Evolutionary conservation across 1,139 yeast genomes (phyloP).

Genomic region (Magnusiomyces tetraspermus): DNA sequence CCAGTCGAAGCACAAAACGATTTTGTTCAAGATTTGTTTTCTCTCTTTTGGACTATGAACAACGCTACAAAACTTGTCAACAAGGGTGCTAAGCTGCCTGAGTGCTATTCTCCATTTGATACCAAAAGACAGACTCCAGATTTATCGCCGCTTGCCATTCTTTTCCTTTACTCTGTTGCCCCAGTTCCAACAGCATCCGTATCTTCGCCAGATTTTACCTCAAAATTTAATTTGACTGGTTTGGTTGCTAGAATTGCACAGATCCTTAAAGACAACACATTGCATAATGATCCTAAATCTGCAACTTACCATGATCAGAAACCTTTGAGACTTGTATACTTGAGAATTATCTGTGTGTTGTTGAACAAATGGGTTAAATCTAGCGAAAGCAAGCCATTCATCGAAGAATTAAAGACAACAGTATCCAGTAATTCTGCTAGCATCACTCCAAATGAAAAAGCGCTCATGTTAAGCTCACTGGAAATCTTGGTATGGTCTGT

Average conservation of each 20-base stretch:
- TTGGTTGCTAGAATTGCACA: neutral
- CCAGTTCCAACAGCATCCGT: conserved; percentile 15
- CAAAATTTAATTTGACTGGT: neutral
- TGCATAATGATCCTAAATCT: neutral
- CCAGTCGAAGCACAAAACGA: neutral
- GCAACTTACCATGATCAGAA: conserved; percentile 10
- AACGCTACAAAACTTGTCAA: conserved; percentile 9
- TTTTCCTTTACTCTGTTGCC: conserved; percentile 33
- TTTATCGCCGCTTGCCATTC: conserved; percentile 38
- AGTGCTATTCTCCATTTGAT: neutral
- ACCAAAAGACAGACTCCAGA: conserved; percentile 8
- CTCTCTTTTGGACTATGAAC: conserved; percentile 10
- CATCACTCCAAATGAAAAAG: neutral
- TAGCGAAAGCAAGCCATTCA: conserved; percentile 7
- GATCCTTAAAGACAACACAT: neutral
- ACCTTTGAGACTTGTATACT: conserved; percentile 44
- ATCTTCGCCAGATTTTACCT: neutral
- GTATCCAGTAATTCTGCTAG: conserved; percentile 9
- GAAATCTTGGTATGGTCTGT: conserved; percentile 61
- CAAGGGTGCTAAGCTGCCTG: neutral
- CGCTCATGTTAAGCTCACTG: conserved; percentile 25
- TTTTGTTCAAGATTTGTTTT: conserved; percentile 10
- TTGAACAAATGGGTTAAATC: conserved; percentile 44
- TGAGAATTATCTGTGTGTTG: conserved; percentile 49
- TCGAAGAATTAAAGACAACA: neutral